phyloP scores from a whole-genome alignment of 768 basidiomycete species.

The Russula compacta region DNA sequence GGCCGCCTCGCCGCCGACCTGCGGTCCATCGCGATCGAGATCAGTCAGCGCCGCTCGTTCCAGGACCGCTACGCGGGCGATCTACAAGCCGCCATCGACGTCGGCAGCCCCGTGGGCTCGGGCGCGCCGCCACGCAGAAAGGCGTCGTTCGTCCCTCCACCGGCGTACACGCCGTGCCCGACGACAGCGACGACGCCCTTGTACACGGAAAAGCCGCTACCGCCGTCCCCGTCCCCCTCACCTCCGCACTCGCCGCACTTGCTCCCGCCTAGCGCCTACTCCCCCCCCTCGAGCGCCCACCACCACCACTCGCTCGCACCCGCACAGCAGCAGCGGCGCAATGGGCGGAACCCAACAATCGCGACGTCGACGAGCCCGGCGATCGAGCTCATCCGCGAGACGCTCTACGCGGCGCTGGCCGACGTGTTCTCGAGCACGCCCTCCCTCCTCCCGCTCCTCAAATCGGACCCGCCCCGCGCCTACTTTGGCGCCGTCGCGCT shows the following conservation, averaged over 20 bases:
- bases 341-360: conserved; percentile 23
- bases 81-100: conserved; percentile 71
- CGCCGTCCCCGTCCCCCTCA: conserved; percentile 11
- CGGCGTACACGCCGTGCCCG: conserved; percentile 36
- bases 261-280: conserved; percentile 22
- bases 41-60: conserved; percentile 75
- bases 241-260: conserved; percentile 15
- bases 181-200: conserved; percentile 11
- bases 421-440: conserved; percentile 53
- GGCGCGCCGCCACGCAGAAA: conserved; percentile 29
- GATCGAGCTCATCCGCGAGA: conserved; percentile 77
- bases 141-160: conserved; percentile 65
- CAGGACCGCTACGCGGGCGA: conserved; percentile 70
- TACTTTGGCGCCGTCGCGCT: conserved; percentile 72
- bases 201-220: neutral
- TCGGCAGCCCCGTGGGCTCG: conserved; percentile 33
- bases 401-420: conserved; percentile 72
- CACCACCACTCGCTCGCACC: neutral
- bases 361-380: conserved; percentile 40
- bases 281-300: conserved; percentile 11
- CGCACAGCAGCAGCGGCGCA: neutral
- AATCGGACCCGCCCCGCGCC: conserved; percentile 57
- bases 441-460: conserved; percentile 46
- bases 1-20: conserved; percentile 68
- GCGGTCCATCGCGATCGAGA: conserved; percentile 80